Evolutionary conservation across 2,329 filamentous ascomycete genomes (phyloP), one percentile per base, ranked within the genome.

Genomic region (Ascosphaera apis): DNA sequence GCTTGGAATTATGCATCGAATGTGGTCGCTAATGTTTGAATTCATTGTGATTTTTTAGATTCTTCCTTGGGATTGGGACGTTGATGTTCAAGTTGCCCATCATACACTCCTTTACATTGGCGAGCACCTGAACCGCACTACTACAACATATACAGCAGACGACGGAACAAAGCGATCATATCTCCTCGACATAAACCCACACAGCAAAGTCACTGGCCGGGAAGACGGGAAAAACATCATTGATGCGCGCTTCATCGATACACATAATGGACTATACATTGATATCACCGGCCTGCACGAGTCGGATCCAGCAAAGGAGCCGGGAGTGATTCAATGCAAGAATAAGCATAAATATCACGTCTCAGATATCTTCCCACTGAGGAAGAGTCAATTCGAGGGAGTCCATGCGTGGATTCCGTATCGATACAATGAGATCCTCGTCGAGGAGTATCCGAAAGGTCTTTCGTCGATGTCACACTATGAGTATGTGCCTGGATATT

Each of bases 51-150:
- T 9, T 36, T 17, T 4, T 15, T 57, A 70, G 55, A 72, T 80
- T 49, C 70, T 84, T 58, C 78, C 79, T 1, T 84, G 79, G 79
- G 80, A 88, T 53, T 78, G 72, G 60, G 81, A 91, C 52, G 61
- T 88, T 33, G 81, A 91, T 53, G 78, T 79, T 0, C 81, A 88
- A 55, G 72, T 88, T 18, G 69, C 72, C 13, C 67, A 66, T 37
- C 57, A 62, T 21, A 83, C 79, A 1, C 61, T 88, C 33, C 53
- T 60, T 25, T 70, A 70, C 52, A 60, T 88, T 17, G 76, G 64
- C 21, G 56, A 69, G 38, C 58, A 70, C 41, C 64, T 72, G 53
- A 88, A 88, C 56, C 66, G 69, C 44, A 83, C 77, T 2, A 61
- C 63, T 28, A 66, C 66, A 44, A 48, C 57, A 12, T 65, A 61